Base-by-base conservation (phyloP, 805 yeast species). In the Lipomyces orientalis region DNA sequence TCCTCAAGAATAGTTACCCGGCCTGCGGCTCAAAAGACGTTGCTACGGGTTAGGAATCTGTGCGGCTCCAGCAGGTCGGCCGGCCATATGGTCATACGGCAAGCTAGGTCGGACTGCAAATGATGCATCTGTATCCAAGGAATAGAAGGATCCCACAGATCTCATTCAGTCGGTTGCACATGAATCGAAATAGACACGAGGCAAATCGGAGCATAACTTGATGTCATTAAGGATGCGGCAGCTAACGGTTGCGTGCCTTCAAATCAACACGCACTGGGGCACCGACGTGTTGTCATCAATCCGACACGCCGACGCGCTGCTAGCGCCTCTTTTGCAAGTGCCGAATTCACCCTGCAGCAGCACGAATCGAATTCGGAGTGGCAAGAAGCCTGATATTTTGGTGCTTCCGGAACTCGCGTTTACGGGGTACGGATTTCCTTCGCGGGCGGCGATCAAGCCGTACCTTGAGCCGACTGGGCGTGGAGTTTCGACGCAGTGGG, bases 351-450 rank as follows among this genome's bases (percentile, higher is more conserved):
- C 43, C 3, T n/a, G 29, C 12, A 33, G n/a, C 6, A 14, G 22
- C 6, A 10, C 37, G n/a, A 39, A 39, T 22, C 35, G 29, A 16
- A 29, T 46, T 22, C 31, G 49, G 14, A 22, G 22, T 33, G 58
- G 29, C 52, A 35, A 22, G 16, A 35, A 33, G 19, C 59, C 61
- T 9, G 96, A 92, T 75, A 71, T 93, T n/a, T 76, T 93, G 7
- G 84, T 93, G 0, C 82, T 93, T 6, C 97, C 98, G 0, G 98
- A 93, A 74, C 78, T 93, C 60, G 92, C 96, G 0, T 79, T 93
- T 12, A 90, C 73, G 25, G 74, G 97, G 0, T 93, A 93, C 76
- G 89, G 88, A 74, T 93, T 89, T 78, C 75, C 77, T 35, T 76
- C 79, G 33, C 77, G 76, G 54, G 75, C 73, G 0, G 85, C 82